Conservation (phyloP, 2,329 filamentous ascomycete genomes). For the Magnaporthiopsis rhizophila region DNA sequence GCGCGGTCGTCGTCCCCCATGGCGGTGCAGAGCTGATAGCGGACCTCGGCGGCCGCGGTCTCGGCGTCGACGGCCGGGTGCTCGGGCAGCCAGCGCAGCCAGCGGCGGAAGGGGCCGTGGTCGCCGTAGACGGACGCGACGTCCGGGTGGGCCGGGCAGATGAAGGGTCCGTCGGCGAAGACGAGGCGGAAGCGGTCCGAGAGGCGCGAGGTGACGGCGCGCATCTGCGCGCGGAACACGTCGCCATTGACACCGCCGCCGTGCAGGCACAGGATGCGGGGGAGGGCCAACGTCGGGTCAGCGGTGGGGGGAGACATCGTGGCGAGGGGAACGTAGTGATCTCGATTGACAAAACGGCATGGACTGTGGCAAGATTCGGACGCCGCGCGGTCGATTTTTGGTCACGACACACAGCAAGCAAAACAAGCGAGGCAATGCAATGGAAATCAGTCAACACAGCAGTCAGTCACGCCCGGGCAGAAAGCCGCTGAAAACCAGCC, state of each 20-base stretch:
- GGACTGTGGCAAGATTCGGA: too few relatives aligned
- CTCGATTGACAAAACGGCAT: too few relatives aligned
- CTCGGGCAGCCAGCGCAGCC: slow-evolving; percentile 54
- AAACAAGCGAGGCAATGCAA: too few relatives aligned
- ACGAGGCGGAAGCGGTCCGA: slow-evolving; percentile 57
- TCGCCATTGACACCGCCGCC: slow-evolving; percentile 67
- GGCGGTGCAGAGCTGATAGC: slow-evolving; percentile 18
- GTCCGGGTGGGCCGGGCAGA: slow-evolving; percentile 8
- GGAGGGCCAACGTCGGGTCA: slow-evolving; percentile 1
- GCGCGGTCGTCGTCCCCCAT: slow-evolving; percentile 43
- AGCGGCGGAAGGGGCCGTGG: slow-evolving; percentile 39
- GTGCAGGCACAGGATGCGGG: slow-evolving; percentile 58
- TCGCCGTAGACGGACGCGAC: slow-evolving; percentile 13
- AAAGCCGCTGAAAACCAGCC: too few relatives aligned
- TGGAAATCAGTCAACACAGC: too few relatives aligned
- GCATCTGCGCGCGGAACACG: slow-evolving; percentile 62
- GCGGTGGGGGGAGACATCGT: background rate
- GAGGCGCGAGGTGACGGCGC: slow-evolving; percentile 40
- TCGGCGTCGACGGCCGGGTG: slow-evolving; percentile 31
- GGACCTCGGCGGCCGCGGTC: slow-evolving; percentile 25
- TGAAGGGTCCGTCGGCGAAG: slow-evolving; percentile 61
- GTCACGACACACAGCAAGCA: too few relatives aligned
- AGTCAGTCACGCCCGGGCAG: too few relatives aligned
- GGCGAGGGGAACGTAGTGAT: too few relatives aligned
- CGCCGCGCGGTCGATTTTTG: too few relatives aligned